Conservation (phyloP, 2,329 filamentous ascomycete genomes). For the Diaporthe destruens region DNA sequence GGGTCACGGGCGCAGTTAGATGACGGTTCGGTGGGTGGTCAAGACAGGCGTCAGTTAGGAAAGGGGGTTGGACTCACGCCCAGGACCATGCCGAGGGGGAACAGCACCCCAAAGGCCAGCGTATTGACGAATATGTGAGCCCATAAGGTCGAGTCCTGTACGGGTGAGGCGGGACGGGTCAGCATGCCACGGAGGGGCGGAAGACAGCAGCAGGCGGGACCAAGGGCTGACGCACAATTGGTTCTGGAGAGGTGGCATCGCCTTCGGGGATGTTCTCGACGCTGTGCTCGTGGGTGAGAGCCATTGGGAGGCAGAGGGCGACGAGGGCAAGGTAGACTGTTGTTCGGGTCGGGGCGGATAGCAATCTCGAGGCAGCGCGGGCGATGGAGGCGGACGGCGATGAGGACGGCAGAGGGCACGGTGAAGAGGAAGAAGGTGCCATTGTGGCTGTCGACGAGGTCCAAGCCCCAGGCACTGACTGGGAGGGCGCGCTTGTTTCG, state of each 20-base stretch:
- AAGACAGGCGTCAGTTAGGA: not conserved
- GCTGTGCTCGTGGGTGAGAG: conserved; percentile 62
- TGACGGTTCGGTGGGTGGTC: not conserved
- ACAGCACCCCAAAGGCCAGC: conserved; percentile 89
- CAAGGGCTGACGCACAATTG: conserved; percentile 70
- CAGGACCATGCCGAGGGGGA: conserved; percentile 94
- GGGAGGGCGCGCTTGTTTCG: conserved; percentile 33
- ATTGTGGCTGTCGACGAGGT: conserved; percentile 15
- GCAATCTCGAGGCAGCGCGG: conserved; percentile 21
- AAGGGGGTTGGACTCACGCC: conserved; percentile 70
- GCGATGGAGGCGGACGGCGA: not conserved
- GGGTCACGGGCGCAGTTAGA: conserved; percentile 6
- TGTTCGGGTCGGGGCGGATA: conserved; percentile 23
- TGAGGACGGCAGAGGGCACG: not conserved
- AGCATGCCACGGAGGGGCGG: not conserved
- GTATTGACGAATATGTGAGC: conserved; percentile 91
- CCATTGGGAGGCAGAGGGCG: conserved; percentile 41
- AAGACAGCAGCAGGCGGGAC: not conserved
- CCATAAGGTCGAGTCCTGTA: conserved; percentile 87
- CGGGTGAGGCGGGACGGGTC: conserved; percentile 1
- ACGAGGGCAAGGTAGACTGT: conserved; percentile 34
- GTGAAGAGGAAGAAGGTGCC: not conserved
- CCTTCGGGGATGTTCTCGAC: conserved; percentile 75
- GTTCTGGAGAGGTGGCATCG: conserved; percentile 76
- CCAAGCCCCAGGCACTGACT: conserved; percentile 25